These are phyloP conservation scores for Umbellularia californica DNA, from an alignment of 164 flowering plant species.

Conservation along the genomic window DNA sequence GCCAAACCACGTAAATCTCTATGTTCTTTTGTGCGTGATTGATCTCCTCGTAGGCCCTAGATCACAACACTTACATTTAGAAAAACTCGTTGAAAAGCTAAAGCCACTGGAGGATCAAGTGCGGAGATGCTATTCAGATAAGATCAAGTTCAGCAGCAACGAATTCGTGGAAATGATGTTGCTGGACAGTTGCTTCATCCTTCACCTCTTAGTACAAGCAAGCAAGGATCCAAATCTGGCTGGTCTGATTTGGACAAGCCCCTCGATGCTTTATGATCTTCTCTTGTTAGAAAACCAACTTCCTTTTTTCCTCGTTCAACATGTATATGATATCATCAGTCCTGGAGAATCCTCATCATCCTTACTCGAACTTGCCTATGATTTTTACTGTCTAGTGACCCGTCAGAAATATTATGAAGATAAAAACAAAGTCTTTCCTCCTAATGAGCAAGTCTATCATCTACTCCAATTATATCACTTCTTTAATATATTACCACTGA, in stretches of 20 bases:
- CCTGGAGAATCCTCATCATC: not conserved
- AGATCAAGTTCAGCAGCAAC: not conserved
- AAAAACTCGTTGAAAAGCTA: not conserved
- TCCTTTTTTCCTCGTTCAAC: slow-evolving; percentile 1
- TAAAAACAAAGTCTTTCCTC: not conserved
- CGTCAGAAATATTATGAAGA: not conserved
- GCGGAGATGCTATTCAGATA: not conserved
- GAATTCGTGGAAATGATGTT: slow-evolving; percentile 6
- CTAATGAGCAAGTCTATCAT: not conserved
- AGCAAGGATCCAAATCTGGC: not conserved
- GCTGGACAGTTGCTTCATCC: slow-evolving; percentile 12
- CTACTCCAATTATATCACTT: not conserved
- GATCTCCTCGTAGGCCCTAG: too few relatives aligned
- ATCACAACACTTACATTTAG: too few relatives aligned
- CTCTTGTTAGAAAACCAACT: slow-evolving; percentile 1
- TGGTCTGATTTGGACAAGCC: not conserved
- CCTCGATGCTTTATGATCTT: not conserved
- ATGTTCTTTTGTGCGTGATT: too few relatives aligned
- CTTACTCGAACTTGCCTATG: not conserved
- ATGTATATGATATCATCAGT: not conserved
- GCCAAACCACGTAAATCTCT: too few relatives aligned
- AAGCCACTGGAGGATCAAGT: not conserved
- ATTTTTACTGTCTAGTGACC: not conserved
- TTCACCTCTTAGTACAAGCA: not conserved
- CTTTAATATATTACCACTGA: not conserved